These are phyloP conservation scores for Rhizoclosmatium globosum DNA, from an alignment of 192 early-diverging fungal genomes.

Conservation along the genomic window DNA sequence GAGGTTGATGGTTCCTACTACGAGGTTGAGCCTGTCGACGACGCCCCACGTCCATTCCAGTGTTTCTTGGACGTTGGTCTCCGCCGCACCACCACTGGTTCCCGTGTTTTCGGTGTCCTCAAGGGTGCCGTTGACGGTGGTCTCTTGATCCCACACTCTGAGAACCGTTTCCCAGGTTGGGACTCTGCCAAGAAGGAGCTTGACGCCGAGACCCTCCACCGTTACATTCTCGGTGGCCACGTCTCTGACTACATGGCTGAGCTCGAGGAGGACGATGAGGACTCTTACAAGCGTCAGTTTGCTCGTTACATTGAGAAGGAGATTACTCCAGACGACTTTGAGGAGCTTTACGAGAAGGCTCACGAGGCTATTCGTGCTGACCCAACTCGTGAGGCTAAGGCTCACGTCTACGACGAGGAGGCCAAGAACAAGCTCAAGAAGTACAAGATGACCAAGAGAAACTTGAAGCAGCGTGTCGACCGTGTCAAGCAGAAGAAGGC, in stretches of 20 bases:
- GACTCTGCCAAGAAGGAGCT: constrained; percentile 86
- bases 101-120: constrained; percentile 95
- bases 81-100: constrained; percentile 95
- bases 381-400: constrained; percentile 74
- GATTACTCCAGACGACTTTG: constrained; percentile 87
- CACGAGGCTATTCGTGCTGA: constrained; percentile 95
- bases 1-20: constrained; percentile 89
- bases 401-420: constrained; percentile 65
- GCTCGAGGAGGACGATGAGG: constrained; percentile 99
- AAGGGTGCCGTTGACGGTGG: constrained; percentile 99
- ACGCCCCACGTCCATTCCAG: constrained; percentile 97
- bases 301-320: constrained; percentile 90
- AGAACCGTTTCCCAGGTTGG: constrained; percentile 98
- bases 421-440: constrained; percentile 78
- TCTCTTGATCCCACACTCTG: constrained; percentile 94
- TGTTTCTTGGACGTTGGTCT: constrained; percentile 97
- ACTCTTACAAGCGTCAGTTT: constrained; percentile 96
- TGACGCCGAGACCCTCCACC: constrained; percentile 91
- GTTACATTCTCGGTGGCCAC: constrained; percentile 98
- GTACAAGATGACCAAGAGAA: constrained; percentile 77
- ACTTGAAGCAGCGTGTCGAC: constrained; percentile 91
- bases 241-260: constrained; percentile 98
- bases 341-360: constrained; percentile 93
- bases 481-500: constrained; percentile 91
- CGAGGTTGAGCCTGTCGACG: constrained; percentile 85